phyloP scores from a whole-genome alignment of 768 basidiomycete species.

The Termitomyces sp. region DNA sequence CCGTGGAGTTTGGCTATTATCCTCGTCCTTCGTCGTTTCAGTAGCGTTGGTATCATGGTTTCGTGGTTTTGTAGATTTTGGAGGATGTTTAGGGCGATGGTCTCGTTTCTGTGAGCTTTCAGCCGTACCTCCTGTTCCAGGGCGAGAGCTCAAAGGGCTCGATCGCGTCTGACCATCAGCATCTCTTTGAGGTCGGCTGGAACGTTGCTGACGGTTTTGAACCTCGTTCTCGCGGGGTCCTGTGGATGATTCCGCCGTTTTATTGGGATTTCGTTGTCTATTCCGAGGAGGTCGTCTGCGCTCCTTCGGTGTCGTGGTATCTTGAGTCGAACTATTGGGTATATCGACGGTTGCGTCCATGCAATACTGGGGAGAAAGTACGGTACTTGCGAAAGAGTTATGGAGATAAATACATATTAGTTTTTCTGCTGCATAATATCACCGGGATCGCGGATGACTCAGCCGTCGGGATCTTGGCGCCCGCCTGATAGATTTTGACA shows the following conservation, averaged over 20 bases:
- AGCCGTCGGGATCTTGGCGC: not conserved
- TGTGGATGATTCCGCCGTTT: slow-evolving; percentile 3
- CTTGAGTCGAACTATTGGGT: slow-evolving; percentile 4
- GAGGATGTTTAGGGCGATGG: slow-evolving; percentile 4
- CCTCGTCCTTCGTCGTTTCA: not conserved
- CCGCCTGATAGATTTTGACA: no score
- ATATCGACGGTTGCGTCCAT: slow-evolving; percentile 16
- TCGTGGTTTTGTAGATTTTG: slow-evolving; percentile 1
- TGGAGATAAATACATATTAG: no score
- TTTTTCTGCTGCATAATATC: no score
- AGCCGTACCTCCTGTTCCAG: not conserved
- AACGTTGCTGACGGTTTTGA: slow-evolving; percentile 1
- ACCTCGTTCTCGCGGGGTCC: slow-evolving; percentile 8
- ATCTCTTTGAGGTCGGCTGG: slow-evolving; percentile 6
- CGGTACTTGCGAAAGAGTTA: not conserved
- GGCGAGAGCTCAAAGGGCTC: slow-evolving; percentile 7
- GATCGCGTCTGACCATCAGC: slow-evolving; percentile 5
- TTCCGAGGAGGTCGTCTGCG: slow-evolving; percentile 7
- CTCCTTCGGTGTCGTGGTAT: slow-evolving; percentile 5
- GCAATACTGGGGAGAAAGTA: not conserved
- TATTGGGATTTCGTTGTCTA: slow-evolving; percentile 11
- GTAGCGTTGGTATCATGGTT: not conserved
- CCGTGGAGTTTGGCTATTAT: not conserved
- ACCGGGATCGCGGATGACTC: slow-evolving; percentile 1
- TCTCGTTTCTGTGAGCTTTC: slow-evolving; percentile 6